A percentile compares a stretch with the other conserved stretches of the same genome.
Evolutionary conservation across 1,284 basidiomycete genomes (phyloP).

Genomic region (Athelia sp.): DNA sequence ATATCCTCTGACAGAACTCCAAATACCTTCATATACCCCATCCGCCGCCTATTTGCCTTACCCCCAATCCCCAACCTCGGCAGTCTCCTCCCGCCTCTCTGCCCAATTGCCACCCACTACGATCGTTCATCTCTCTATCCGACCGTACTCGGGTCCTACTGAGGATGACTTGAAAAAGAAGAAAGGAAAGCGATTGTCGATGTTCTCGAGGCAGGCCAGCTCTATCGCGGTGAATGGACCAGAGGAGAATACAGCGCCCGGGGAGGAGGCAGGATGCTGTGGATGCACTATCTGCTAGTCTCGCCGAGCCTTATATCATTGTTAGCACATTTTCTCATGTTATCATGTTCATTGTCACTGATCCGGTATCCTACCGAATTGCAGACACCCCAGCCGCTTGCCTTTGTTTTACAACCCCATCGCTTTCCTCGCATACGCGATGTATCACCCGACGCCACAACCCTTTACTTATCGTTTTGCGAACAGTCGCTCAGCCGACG

Average conservation of each 20-base stretch:
- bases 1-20: slow-evolving; percentile 33
- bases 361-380: no score
- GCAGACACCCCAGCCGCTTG: no score
- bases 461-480: no score
- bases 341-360: no score
- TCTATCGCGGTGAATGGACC: no score
- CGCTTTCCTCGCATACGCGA: no score
- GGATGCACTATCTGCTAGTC: slow-evolving; percentile 35
- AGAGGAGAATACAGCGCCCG: not conserved
- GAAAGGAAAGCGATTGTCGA: slow-evolving; percentile 29
- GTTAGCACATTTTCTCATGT: no score
- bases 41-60: slow-evolving; percentile 9
- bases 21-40: slow-evolving; percentile 41
- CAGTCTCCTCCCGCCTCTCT: slow-evolving; percentile 11
- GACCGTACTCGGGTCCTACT: slow-evolving; percentile 52
- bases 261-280: slow-evolving; percentile 22
- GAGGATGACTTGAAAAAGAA: slow-evolving; percentile 54
- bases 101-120: slow-evolving; percentile 41
- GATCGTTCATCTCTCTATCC: slow-evolving; percentile 78
- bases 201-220: no score
- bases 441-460: no score
- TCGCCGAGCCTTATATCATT: no score
- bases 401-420: no score
- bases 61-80: slow-evolving; percentile 17
- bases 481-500: no score